phyloP scores from a whole-genome alignment of 2,329 filamentous ascomycete species.

The Fusarium cyanostomum region DNA sequence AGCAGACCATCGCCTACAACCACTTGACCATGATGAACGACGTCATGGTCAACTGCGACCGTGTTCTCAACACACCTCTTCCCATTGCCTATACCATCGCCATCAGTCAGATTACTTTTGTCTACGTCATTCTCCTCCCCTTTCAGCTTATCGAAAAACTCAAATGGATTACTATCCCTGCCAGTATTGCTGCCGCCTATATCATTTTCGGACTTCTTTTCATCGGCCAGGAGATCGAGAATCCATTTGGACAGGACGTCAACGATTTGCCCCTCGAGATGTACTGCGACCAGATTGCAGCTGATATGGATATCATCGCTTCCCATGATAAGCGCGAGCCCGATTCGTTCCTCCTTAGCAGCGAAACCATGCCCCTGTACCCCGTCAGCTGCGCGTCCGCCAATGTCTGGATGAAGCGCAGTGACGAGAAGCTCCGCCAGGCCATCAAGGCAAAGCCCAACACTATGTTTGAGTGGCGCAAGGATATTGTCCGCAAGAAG shows the following conservation, averaged over 20 bases:
- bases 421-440: conserved; percentile 52
- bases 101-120: conserved; percentile 86
- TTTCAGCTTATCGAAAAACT: conserved; percentile 78
- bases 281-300: conserved; percentile 78
- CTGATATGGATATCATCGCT: conserved; percentile 79
- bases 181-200: conserved; percentile 76
- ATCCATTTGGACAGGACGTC: conserved; percentile 84
- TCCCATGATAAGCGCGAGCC: conserved; percentile 53
- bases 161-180: conserved; percentile 80
- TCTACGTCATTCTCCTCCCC: conserved; percentile 82
- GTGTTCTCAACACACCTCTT: conserved; percentile 82
- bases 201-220: conserved; percentile 80
- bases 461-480: conserved; percentile 49
- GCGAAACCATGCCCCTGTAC: conserved; percentile 63
- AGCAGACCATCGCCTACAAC: conserved; percentile 69
- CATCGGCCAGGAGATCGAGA: conserved; percentile 85
- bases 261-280: conserved; percentile 82
- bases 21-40: conserved; percentile 74
- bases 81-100: conserved; percentile 86
- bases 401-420: conserved; percentile 52
- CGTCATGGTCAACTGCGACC: conserved; percentile 75
- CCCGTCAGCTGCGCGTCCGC: conserved; percentile 58
- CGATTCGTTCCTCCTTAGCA: conserved; percentile 46
- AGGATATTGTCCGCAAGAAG: conserved; percentile 34
- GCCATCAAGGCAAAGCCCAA: conserved; percentile 54